phyloP scores from a whole-genome alignment of 1,139 yeast species.

The Magnusiomyces suaveolens region DNA sequence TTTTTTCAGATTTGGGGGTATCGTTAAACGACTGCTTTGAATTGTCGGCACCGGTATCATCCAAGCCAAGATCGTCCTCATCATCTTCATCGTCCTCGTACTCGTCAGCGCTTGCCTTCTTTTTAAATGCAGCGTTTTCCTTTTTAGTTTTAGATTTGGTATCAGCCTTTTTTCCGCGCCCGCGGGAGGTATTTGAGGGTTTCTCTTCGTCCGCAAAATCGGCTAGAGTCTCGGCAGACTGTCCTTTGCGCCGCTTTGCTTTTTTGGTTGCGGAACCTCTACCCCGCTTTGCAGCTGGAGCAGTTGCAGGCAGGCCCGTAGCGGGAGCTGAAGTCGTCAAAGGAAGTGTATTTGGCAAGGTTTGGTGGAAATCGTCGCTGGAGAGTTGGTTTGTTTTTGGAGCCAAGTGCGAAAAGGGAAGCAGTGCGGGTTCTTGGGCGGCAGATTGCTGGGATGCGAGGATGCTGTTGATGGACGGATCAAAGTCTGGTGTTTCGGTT shows the following conservation, averaged over 20 bases:
- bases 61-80: neutral
- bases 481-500: neutral
- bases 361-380: neutral
- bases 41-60: neutral
- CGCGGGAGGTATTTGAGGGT: neutral
- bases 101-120: neutral
- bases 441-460: too few relatives aligned
- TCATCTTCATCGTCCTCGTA: neutral
- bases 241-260: neutral
- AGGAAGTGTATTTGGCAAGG: neutral
- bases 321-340: neutral
- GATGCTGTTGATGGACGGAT: too few relatives aligned
- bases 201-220: neutral
- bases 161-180: neutral
- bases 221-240: neutral
- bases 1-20: conserved; percentile 16
- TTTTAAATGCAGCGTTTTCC: neutral
- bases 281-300: neutral
- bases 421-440: neutral
- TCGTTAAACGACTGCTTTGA: neutral
- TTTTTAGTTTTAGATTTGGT: neutral
- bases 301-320: neutral
- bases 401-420: neutral
- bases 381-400: neutral
- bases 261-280: neutral